Percentiles rank a stretch among this genome's conserved stretches.
phyloP scores from a whole-genome alignment of 257 asterid genomes.

The Solanum peruvianum region DNA sequence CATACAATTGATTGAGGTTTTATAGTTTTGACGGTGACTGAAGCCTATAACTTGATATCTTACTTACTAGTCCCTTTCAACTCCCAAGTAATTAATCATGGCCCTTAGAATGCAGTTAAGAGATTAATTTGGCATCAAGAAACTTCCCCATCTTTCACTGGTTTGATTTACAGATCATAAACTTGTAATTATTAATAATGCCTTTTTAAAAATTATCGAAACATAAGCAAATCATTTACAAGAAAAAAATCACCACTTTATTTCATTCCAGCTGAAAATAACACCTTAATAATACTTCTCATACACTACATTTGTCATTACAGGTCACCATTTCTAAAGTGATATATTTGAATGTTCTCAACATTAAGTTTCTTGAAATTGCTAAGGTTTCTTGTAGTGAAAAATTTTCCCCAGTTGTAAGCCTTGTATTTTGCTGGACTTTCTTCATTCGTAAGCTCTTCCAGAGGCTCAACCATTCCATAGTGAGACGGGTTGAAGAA shows the following conservation, averaged over 20 bases:
- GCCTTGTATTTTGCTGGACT: slow-evolving; percentile 39
- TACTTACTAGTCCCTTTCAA: no score
- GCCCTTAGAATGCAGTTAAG: no score
- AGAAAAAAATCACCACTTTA: neutral
- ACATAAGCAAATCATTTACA: neutral
- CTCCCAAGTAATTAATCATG: no score
- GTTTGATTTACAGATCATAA: neutral
- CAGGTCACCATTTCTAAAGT: slow-evolving; percentile 24
- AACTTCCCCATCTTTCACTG: neutral
- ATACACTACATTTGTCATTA: neutral
- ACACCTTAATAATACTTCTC: neutral
- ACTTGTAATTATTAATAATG: neutral
- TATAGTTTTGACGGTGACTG: neutral
- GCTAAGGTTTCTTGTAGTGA: slow-evolving; percentile 32
- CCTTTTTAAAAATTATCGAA: neutral
- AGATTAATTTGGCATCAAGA: no score
- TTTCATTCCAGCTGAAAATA: neutral
- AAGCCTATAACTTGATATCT: neutral
- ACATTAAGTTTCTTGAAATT: slow-evolving; percentile 50
- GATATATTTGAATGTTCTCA: slow-evolving; percentile 54
- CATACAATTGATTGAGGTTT: neutral
- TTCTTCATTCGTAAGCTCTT: slow-evolving; percentile 25
- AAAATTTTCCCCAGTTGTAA: slow-evolving; percentile 56
- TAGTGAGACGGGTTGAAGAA: slow-evolving; percentile 48
- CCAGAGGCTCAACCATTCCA: slow-evolving; percentile 44